Evolutionary conservation across 768 basidiomycete genomes (phyloP).

Genomic region (Fistulinella prunicolor): DNA sequence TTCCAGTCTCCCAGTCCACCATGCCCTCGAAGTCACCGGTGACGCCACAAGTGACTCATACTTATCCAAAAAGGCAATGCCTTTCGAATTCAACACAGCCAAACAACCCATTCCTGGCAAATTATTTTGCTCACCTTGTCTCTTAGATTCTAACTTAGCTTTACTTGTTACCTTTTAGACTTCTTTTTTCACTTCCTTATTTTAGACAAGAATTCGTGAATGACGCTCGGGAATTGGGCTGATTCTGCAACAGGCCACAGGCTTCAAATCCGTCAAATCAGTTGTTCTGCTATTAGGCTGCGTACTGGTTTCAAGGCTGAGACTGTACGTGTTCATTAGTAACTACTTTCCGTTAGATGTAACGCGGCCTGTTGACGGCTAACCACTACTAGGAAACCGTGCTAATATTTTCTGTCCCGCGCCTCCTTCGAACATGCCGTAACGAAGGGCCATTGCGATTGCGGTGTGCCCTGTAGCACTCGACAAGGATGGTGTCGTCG

Average conservation of each 20-base stretch:
- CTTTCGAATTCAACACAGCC: no score
- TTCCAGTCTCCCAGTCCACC: no score
- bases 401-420: conserved; percentile 92
- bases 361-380: neutral
- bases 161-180: conserved; percentile 21
- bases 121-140: no score
- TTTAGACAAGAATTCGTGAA: conserved; percentile 23
- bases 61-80: no score
- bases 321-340: conserved; percentile 68
- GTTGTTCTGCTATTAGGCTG: conserved; percentile 92
- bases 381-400: conserved; percentile 99
- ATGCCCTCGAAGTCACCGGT: no score
- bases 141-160: no score
- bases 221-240: neutral
- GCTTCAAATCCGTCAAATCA: conserved; percentile 92
- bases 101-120: no score
- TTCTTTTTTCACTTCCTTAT: conserved; percentile 17
- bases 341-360: neutral
- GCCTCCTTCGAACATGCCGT: conserved; percentile 75
- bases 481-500: conserved; percentile 75
- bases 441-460: conserved; percentile 95
- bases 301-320: conserved; percentile 95
- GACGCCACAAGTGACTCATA: no score
- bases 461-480: conserved; percentile 92
- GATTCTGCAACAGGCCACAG: conserved; percentile 76